Conservation (phyloP, 2,329 filamentous ascomycete species). For the Xylogone sp. region DNA sequence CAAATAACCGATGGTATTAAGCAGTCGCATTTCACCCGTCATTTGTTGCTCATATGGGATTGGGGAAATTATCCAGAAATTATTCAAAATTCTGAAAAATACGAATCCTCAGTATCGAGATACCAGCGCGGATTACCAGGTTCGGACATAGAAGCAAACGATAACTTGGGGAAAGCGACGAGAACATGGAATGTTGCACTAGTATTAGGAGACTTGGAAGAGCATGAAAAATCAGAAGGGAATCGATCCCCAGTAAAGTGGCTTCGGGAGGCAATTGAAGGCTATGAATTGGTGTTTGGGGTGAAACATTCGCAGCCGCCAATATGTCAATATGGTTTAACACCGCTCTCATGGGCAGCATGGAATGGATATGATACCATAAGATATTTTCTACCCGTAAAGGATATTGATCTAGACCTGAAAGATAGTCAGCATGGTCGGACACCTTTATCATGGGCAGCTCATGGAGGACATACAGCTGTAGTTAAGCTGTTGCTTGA, state of each 20-base stretch:
- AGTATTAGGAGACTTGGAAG: slow-evolving; percentile 26
- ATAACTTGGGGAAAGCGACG: not conserved
- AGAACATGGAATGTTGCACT: slow-evolving; percentile 6
- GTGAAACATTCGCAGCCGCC: not conserved
- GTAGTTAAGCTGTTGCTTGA: slow-evolving; percentile 5
- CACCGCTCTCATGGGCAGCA: slow-evolving; percentile 4
- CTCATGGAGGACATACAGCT: not conserved
- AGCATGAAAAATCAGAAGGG: slow-evolving; percentile 2
- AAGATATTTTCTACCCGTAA: slow-evolving; percentile 14
- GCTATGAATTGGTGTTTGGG: slow-evolving; percentile 5
- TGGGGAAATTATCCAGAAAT: slow-evolving; percentile 2
- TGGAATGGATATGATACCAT: slow-evolving; percentile 25
- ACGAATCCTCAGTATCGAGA: slow-evolving; percentile 1
- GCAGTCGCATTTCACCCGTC: not conserved
- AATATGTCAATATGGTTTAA: not conserved
- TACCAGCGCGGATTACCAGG: not conserved
- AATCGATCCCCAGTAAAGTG: not conserved
- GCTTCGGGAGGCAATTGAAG: slow-evolving; percentile 11
- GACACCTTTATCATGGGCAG: slow-evolving; percentile 7
- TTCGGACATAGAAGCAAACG: slow-evolving; percentile 2
- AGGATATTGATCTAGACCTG: slow-evolving; percentile 5
- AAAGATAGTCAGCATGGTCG: slow-evolving; percentile 8
- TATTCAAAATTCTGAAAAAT: slow-evolving; percentile 5
- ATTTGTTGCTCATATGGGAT: slow-evolving; percentile 9
- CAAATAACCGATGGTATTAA: slow-evolving; percentile 1